phyloP scores from a whole-genome alignment of 2,329 filamentous ascomycete species.

The Pestalotiopsis sp. region DNA sequence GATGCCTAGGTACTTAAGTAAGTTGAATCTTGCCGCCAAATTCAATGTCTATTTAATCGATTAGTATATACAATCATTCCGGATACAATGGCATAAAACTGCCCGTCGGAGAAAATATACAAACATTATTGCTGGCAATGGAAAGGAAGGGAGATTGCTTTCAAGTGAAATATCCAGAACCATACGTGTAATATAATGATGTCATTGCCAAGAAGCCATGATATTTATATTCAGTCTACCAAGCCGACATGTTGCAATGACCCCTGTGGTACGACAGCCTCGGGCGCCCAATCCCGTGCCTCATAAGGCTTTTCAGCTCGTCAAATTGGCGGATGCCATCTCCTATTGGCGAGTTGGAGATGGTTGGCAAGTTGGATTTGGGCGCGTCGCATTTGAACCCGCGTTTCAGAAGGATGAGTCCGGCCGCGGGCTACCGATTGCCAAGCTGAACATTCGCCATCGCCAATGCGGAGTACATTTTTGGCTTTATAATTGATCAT shows the following conservation, averaged over 20 bases:
- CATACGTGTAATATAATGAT: background rate
- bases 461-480: background rate
- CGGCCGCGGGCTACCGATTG: background rate
- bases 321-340: background rate
- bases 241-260: background rate
- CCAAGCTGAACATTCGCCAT: slow-evolving; percentile 1
- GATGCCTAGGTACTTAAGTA: no score
- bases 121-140: no score
- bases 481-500: background rate
- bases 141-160: no score
- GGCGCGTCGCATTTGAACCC: background rate
- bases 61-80: no score
- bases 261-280: background rate
- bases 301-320: background rate
- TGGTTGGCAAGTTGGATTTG: background rate
- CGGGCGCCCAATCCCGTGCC: background rate
- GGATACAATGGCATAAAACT: no score
- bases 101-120: no score
- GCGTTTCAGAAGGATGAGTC: background rate
- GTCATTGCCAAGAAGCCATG: slow-evolving; percentile 2
- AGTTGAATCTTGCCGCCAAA: no score
- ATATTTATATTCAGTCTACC: background rate
- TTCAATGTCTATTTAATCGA: no score
- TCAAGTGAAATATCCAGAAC: no score
- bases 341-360: background rate